phyloP scores from a whole-genome alignment of 2,329 filamentous ascomycete species.

The Saccharata proteae region DNA sequence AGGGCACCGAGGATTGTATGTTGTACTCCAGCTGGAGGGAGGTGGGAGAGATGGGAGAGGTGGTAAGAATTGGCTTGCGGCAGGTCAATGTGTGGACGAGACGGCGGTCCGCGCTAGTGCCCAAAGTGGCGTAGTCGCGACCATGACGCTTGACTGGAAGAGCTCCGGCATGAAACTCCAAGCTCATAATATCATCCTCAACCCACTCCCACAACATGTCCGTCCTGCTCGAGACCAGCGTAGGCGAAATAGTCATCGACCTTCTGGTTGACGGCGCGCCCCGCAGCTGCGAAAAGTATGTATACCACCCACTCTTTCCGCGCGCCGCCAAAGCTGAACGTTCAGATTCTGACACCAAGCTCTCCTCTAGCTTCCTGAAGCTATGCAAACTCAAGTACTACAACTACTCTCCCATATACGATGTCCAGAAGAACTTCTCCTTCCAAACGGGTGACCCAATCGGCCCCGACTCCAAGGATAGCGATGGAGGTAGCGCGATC shows the following conservation, averaged over 20 bases:
- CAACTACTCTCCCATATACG: conserved; percentile 90
- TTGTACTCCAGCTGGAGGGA: no score
- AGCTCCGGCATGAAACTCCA: not conserved
- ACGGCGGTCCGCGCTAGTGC: not conserved
- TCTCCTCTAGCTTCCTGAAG: conserved; percentile 70
- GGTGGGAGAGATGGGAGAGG: no score
- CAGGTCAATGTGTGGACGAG: not conserved
- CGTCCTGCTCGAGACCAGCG: conserved; percentile 83
- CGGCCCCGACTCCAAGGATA: conserved; percentile 69
- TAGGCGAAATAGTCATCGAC: conserved; percentile 90
- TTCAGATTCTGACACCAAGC: conserved; percentile 36
- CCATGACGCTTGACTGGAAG: not conserved
- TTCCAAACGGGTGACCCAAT: conserved; percentile 94
- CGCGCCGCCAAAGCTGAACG: conserved; percentile 39
- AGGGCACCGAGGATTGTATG: no score
- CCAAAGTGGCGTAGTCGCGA: not conserved
- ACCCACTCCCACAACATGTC: conserved; percentile 60
- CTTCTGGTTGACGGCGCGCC: conserved; percentile 80
- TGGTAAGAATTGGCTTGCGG: not conserved
- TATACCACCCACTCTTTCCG: conserved; percentile 14
- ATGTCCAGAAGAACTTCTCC: conserved; percentile 86
- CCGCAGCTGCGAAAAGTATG: conserved; percentile 89
- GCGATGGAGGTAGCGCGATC: conserved; percentile 86
- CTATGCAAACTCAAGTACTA: conserved; percentile 99
- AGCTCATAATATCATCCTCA: no score